A percentile compares a stretch with the other conserved stretches of the same genome.
phyloP scores from a whole-genome alignment of 441 rosid genomes.

The Aleurites moluccanus region DNA sequence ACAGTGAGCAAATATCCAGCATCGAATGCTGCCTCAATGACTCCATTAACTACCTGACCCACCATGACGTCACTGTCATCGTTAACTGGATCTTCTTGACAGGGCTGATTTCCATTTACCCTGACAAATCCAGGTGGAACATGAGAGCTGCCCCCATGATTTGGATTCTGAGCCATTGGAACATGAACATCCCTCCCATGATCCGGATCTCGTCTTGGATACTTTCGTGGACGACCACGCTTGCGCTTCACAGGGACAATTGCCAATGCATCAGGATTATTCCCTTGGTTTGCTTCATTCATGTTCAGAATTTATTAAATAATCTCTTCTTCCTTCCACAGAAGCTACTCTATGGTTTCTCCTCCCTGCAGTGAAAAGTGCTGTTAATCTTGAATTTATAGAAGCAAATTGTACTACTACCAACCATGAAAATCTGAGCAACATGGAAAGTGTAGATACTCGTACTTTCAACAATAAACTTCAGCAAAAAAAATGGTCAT shows the following conservation, averaged over 20 bases:
- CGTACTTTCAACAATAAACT: not conserved
- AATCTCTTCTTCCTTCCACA: constrained; percentile 11
- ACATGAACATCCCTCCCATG: constrained; percentile 19
- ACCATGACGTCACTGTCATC: constrained; percentile 38
- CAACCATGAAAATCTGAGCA: not conserved
- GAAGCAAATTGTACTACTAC: not conserved
- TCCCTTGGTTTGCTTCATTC: constrained; percentile 54
- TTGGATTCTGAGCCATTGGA: constrained; percentile 31
- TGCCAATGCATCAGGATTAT: constrained; percentile 41
- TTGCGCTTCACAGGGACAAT: constrained; percentile 56
- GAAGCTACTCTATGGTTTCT: constrained; percentile 17
- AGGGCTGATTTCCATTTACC: constrained; percentile 36
- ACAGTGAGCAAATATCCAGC: constrained; percentile 81
- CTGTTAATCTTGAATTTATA: constrained; percentile 9
- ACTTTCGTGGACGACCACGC: constrained; percentile 91
- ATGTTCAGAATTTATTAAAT: constrained; percentile 28
- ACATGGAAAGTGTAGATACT: not conserved
- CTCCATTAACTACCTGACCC: constrained; percentile 67
- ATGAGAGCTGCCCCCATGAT: constrained; percentile 33
- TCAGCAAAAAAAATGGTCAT: not conserved
- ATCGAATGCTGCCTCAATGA: constrained; percentile 78
- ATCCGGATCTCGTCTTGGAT: constrained; percentile 35
- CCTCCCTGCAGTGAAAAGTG: constrained; percentile 27
- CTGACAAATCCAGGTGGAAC: constrained; percentile 38
- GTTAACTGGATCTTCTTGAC: constrained; percentile 31